Evolutionary conservation across 305 asterid genomes (phyloP).

Genomic region (Fraxinus angustifolia): DNA sequence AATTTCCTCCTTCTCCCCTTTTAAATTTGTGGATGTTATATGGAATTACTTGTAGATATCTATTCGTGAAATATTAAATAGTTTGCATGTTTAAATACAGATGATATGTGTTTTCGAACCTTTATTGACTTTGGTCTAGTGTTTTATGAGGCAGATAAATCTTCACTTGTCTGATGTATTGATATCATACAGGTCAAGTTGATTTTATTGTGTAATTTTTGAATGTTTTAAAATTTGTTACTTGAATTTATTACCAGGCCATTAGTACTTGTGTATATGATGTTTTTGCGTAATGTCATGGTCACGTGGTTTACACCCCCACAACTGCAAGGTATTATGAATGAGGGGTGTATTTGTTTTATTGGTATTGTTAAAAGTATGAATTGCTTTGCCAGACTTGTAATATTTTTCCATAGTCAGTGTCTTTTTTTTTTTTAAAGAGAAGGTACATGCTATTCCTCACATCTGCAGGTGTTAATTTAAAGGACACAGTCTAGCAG

Average conservation of each 20-base stretch:
- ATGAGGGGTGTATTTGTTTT: background rate
- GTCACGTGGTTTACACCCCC: background rate
- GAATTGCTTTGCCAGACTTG: background rate
- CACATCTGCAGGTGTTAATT: constrained; percentile 1
- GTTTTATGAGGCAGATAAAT: background rate
- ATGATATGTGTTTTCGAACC: background rate
- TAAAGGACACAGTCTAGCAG: background rate
- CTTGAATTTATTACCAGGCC: background rate
- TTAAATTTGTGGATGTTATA: background rate
- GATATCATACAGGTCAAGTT: background rate
- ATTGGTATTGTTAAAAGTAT: background rate
- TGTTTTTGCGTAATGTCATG: background rate
- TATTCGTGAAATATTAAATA: background rate
- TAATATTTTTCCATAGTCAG: background rate
- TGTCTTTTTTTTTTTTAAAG: background rate
- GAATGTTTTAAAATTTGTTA: background rate
- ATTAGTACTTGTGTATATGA: background rate
- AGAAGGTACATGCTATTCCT: background rate
- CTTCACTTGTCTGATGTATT: background rate
- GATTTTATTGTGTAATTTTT: background rate
- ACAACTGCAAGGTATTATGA: background rate
- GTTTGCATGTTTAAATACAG: background rate
- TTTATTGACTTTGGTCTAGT: background rate
- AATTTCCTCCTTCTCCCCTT: background rate
- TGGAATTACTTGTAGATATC: background rate